Conservation (phyloP, 164 flowering plant species). For the Vitis rotundifolia region DNA sequence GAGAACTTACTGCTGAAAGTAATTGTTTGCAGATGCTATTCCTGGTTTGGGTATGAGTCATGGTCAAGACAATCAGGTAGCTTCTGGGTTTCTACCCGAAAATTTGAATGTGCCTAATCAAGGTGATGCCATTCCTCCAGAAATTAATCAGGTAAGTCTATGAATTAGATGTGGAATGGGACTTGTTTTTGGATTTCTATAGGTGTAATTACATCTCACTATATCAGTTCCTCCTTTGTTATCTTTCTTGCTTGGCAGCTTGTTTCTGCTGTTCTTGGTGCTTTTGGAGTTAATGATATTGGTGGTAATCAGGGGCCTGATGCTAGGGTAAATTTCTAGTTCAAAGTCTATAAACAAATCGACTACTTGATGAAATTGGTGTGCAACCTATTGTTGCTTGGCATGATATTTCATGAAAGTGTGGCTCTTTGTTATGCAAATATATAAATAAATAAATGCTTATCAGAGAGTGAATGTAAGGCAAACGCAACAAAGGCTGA, state of each 20-base stretch:
- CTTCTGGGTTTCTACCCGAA: conserved; percentile 71
- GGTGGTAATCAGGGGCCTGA: conserved; percentile 52
- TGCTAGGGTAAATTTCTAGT: conserved; percentile 43
- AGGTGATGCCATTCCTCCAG: conserved; percentile 72
- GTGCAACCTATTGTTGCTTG: neutral
- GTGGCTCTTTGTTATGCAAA: neutral
- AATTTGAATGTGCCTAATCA: conserved; percentile 76
- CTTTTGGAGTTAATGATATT: conserved; percentile 56
- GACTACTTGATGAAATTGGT: neutral
- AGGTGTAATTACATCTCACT: neutral
- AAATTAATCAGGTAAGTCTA: conserved; percentile 63
- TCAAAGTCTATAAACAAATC: neutral
- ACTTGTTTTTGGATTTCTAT: neutral
- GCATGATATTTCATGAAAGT: neutral
- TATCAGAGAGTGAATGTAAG: neutral
- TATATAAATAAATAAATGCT: neutral
- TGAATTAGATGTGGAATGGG: neutral
- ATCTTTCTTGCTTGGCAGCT: conserved; percentile 39
- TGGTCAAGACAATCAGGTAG: conserved; percentile 33
- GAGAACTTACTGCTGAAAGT: neutral
- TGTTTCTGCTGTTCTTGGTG: conserved; percentile 78
- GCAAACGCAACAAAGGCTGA: too few species aligned
- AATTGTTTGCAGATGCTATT: conserved; percentile 43
- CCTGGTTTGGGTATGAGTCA: conserved; percentile 41
- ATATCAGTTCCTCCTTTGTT: conserved; percentile 8